Base-by-base conservation (phyloP, 805 yeast genomes). In the Hanseniaspora mollemarum region DNA sequence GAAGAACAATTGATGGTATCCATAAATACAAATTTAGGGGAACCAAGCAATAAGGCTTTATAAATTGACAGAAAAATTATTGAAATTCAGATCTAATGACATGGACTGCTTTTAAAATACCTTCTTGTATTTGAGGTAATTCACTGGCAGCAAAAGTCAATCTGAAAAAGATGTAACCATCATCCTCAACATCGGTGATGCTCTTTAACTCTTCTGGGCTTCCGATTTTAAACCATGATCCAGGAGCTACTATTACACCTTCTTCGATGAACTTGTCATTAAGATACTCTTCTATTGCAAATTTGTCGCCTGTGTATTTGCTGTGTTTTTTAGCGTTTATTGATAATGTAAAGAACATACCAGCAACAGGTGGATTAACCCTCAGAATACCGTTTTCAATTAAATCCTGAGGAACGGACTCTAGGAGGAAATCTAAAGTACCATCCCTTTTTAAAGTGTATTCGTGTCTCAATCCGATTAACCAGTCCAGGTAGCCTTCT, bases 101-200 rank as follows among this genome's bases (percentile, higher is more conserved):
- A 49, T 68, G 65, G 55, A 86, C 84, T 55, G 82, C 78, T 65
- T 81, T 78, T 61, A 76, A 75, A 55, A 84, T 62, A 57, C 92
- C 92, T 16, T 60, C 57, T 46, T 63, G 74, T 57, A 84, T 71
- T 55, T 73, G 66, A 51, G 80, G 85, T 57, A 81, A 71, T 24
- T 87, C 80, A 41, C 83, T 90, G 44, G 94, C 92, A 49, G 94
- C 94, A 58, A 82, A 84, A 26, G 94, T 84, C 56, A 92, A 90
- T 76, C 94, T 81, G 69, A 80, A 84, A 71, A 83, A 83, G 56
- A 83, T 65, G 40, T 62, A 62, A 54, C 72, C 71, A 38, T 37
- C 43, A 12, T 39, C 43, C 12, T 35, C 41, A 19, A 9, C 28
- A 16, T 19, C 12, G 9, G 22, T 19, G 4, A 46, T 18, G 10